These are phyloP conservation scores for Fusarium nodosum DNA, from an alignment of 2,329 filamentous ascomycete species.

Conservation along the genomic window DNA sequence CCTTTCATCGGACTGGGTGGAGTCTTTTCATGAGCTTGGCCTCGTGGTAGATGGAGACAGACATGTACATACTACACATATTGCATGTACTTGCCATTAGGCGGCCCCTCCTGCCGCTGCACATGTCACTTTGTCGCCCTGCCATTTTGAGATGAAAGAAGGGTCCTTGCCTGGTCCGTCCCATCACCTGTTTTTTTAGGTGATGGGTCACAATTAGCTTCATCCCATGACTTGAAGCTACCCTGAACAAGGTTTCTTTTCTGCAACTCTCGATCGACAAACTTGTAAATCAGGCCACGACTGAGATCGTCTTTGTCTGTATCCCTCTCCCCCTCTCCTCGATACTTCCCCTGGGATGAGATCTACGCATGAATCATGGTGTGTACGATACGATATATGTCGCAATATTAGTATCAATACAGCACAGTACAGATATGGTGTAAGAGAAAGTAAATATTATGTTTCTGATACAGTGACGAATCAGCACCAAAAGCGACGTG, in stretches of 20 bases:
- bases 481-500: constrained; percentile 18
- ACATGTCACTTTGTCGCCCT: constrained; percentile 29
- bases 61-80: not conserved
- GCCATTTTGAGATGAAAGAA: constrained; percentile 34
- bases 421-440: constrained; percentile 6
- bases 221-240: constrained; percentile 37
- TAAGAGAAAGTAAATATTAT: constrained; percentile 35
- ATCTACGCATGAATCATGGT: constrained; percentile 17
- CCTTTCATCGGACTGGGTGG: constrained; percentile 30
- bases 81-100: constrained; percentile 22
- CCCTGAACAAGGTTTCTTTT: constrained; percentile 28
- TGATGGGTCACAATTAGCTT: constrained; percentile 37
- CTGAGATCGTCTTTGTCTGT: constrained; percentile 15
- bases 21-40: constrained; percentile 18
- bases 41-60: constrained; percentile 34
- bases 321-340: not conserved
- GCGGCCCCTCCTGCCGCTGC: constrained; percentile 20
- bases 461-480: constrained; percentile 27
- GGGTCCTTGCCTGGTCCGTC: constrained; percentile 11
- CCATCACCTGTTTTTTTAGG: constrained; percentile 36
- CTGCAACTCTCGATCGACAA: constrained; percentile 22
- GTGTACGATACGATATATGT: constrained; percentile 4
- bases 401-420: not conserved
- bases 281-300: constrained; percentile 23
- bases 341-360: constrained; percentile 17